Percentiles rank a stretch among this genome's conserved stretches.
These are phyloP conservation scores for Hamamelis virginiana DNA, from an alignment of 164 flowering plant species.

Conservation along the genomic window DNA sequence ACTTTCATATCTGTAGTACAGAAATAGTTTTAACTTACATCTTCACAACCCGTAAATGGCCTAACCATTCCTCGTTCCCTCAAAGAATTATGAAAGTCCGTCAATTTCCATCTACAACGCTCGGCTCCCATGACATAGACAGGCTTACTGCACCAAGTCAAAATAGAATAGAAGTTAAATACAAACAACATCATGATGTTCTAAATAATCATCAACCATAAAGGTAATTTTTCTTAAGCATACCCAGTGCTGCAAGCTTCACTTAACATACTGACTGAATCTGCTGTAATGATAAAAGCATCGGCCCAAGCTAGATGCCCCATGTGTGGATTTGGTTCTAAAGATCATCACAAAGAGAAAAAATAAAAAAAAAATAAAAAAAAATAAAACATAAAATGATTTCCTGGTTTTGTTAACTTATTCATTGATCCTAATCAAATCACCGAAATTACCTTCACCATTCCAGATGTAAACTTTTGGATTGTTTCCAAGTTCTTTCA, in stretches of 20 bases:
- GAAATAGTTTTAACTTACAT: slow-evolving; percentile 57
- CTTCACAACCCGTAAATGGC: slow-evolving; percentile 78
- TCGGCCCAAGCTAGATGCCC: slow-evolving; percentile 98
- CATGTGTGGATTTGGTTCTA: slow-evolving; percentile 92
- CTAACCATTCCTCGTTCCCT: slow-evolving; percentile 82
- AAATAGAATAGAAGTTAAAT: not conserved
- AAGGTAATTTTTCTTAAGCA: slow-evolving; percentile 12
- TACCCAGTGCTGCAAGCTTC: slow-evolving; percentile 99
- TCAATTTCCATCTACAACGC: slow-evolving; percentile 82
- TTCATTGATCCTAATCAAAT: not conserved
- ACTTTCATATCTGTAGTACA: not conserved
- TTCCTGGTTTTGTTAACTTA: not conserved
- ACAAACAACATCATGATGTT: not conserved
- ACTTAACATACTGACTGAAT: slow-evolving; percentile 93
- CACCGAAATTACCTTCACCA: slow-evolving; percentile 65
- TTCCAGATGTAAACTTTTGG: slow-evolving; percentile 88
- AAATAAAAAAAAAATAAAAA: too few relatives aligned
- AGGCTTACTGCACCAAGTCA: slow-evolving; percentile 66
- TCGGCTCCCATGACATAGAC: slow-evolving; percentile 90
- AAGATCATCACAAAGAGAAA: slow-evolving; percentile 9
- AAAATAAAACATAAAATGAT: slow-evolving; percentile 5
- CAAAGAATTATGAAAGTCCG: slow-evolving; percentile 74
- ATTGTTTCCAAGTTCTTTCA: slow-evolving; percentile 58
- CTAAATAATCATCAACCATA: not conserved
- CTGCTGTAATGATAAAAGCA: slow-evolving; percentile 94